These are phyloP conservation scores for Chlorella variabilis DNA, from an alignment of 163 green algal genomes.

Conservation along the genomic window DNA sequence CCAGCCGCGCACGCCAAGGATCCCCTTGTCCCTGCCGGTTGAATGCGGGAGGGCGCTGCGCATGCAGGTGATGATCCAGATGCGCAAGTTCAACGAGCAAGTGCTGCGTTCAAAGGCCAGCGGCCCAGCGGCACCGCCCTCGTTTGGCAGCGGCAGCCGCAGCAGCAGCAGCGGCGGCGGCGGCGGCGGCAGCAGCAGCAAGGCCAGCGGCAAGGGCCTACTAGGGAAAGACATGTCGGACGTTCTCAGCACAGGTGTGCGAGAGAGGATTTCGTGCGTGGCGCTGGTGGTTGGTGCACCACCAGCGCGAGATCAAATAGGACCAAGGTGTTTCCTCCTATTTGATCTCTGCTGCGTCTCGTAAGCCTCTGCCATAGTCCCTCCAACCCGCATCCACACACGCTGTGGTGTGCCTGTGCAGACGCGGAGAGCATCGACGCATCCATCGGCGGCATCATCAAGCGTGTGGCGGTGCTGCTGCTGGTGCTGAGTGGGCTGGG, in stretches of 20 bases:
- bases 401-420: too few relatives aligned
- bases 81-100: conserved; percentile 63
- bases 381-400: too few relatives aligned
- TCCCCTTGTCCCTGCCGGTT: too few relatives aligned
- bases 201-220: conserved; percentile 7
- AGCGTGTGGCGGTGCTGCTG: conserved; percentile 70
- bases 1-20: too few relatives aligned
- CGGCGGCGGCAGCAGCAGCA: conserved; percentile 44
- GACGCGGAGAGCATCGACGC: conserved; percentile 49
- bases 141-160: not conserved
- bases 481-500: conserved; percentile 59
- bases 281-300: too few relatives aligned
- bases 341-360: too few relatives aligned
- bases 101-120: not conserved
- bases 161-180: conserved; percentile 11
- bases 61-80: conserved; percentile 76
- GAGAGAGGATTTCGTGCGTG: not conserved
- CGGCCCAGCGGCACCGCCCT: not conserved
- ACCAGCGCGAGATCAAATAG: too few relatives aligned
- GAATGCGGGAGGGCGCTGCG: not conserved
- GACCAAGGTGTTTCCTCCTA: too few relatives aligned
- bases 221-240: conserved; percentile 39
- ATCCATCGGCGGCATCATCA: conserved; percentile 65
- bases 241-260: conserved; percentile 40
- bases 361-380: too few relatives aligned